A percentile compares a stretch with the other conserved stretches of the same genome.
Evolutionary conservation across 176 grass and related monocot genomes (phyloP).

Genomic region (Echinochloa phyllopogon): DNA sequence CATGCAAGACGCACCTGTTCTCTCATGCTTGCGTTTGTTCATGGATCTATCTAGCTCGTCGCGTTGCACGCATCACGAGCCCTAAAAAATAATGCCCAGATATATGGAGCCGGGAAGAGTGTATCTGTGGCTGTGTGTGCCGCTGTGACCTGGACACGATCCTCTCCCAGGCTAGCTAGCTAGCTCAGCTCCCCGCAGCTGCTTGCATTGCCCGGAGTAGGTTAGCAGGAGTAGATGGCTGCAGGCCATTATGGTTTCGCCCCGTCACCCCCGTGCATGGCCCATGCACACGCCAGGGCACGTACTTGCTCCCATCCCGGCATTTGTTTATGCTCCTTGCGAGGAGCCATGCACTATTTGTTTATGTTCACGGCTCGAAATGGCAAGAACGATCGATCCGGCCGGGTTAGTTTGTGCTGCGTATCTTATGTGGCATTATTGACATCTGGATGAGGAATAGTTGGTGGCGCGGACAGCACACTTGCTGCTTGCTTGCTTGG

Average conservation of each 20-base stretch:
- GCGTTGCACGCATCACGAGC: slow-evolving; percentile 19
- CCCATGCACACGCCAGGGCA: slow-evolving; percentile 37
- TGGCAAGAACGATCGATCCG: background rate
- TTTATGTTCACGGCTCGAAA: slow-evolving; percentile 46
- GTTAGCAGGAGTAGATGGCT: slow-evolving; percentile 43
- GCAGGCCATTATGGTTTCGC: slow-evolving; percentile 10
- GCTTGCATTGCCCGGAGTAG: background rate
- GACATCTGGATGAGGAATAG: slow-evolving; percentile 39
- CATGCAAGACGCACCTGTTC: slow-evolving; percentile 1
- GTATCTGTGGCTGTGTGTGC: slow-evolving; percentile 39
- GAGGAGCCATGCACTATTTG: background rate
- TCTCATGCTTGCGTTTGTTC: background rate
- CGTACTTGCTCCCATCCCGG: slow-evolving; percentile 28
- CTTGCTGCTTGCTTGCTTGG: slow-evolving; percentile 3
- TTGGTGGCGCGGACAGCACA: slow-evolving; percentile 37
- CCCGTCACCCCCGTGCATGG: slow-evolving; percentile 38
- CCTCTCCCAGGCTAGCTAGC: no score
- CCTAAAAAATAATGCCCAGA: slow-evolving; percentile 35
- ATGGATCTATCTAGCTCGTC: background rate
- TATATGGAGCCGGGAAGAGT: slow-evolving; percentile 12
- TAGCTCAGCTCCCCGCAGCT: no score
- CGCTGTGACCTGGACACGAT: slow-evolving; percentile 46
- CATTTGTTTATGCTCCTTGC: background rate
- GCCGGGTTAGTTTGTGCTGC: background rate
- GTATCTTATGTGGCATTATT: slow-evolving; percentile 48